A percentile compares a stretch with the other conserved stretches of the same genome.
These are phyloP conservation scores for Lycium ferocissimum DNA, from an alignment of 257 asterid genomes.

Conservation along the genomic window DNA sequence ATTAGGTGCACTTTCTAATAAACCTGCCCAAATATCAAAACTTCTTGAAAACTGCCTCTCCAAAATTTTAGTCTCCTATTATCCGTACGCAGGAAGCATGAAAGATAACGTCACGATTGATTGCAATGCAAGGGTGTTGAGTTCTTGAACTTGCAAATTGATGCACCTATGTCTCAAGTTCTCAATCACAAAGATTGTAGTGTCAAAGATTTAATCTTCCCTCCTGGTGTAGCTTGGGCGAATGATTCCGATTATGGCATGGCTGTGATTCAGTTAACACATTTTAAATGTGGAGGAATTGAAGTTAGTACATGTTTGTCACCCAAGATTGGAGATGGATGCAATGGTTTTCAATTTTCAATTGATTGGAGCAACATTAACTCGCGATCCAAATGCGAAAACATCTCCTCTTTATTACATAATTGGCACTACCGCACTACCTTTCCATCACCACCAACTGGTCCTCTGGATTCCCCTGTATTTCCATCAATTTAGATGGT, in stretches of 20 bases:
- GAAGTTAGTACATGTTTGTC: not conserved
- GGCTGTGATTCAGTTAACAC: not conserved
- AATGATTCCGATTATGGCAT: not conserved
- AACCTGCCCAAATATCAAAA: not conserved
- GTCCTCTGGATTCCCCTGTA: constrained; percentile 14
- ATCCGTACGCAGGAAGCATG: constrained; percentile 11
- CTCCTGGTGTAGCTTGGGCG: not conserved
- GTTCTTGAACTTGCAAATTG: constrained; percentile 21
- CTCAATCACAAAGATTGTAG: not conserved
- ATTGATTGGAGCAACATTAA: constrained; percentile 20
- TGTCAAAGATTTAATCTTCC: constrained; percentile 17
- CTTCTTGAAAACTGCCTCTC: constrained; percentile 19
- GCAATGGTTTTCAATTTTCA: not conserved
- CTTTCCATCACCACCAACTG: not conserved
- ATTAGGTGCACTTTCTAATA: constrained; percentile 12
- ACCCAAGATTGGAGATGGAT: constrained; percentile 20
- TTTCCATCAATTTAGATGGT: constrained; percentile 21
- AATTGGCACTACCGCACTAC: not conserved
- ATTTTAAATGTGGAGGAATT: not conserved
- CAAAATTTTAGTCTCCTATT: constrained; percentile 2
- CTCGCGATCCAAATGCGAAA: not conserved
- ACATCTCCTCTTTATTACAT: not conserved
- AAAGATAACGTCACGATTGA: not conserved
- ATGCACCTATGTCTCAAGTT: constrained; percentile 23
- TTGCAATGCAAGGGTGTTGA: constrained; percentile 15